These are phyloP conservation scores for Medicago ruthenica DNA, from an alignment of 306 rosid species.

Conservation along the genomic window DNA sequence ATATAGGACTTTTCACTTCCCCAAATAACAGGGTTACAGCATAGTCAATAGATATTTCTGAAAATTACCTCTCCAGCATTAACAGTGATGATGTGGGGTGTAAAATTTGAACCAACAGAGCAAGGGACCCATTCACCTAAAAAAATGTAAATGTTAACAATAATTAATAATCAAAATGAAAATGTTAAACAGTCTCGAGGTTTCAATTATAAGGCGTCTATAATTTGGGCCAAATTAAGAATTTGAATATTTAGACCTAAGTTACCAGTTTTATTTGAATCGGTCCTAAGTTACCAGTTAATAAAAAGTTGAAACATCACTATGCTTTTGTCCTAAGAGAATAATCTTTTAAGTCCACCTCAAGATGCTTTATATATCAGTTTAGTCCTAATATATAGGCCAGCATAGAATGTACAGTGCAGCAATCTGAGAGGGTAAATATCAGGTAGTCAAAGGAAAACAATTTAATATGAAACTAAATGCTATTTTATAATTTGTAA, in stretches of 20 bases:
- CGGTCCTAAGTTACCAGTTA: background rate
- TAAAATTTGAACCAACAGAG: slow-evolving; percentile 91
- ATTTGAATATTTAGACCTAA: slow-evolving; percentile 11
- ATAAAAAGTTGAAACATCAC: background rate
- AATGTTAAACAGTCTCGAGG: slow-evolving; percentile 4
- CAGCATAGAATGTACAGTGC: background rate
- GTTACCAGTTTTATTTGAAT: background rate
- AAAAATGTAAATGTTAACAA: slow-evolving; percentile 22
- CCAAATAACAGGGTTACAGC: slow-evolving; percentile 1
- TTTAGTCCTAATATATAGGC: background rate
- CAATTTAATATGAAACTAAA: background rate
- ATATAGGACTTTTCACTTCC: background rate
- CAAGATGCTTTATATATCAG: slow-evolving; percentile 26
- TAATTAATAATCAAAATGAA: slow-evolving; percentile 28
- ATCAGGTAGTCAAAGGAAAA: background rate
- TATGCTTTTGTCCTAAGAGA: background rate
- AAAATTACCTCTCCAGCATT: slow-evolving; percentile 85
- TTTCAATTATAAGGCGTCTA: slow-evolving; percentile 30
- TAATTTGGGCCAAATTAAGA: slow-evolving; percentile 23
- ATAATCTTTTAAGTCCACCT: background rate
- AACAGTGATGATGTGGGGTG: slow-evolving; percentile 92
- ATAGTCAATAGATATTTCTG: slow-evolving; percentile 20
- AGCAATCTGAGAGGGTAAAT: background rate
- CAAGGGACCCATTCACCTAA: slow-evolving; percentile 90
- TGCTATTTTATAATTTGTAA: slow-evolving; percentile 13